These are phyloP conservation scores for Craterostigma plantagineum DNA, from an alignment of 257 asterid genomes.

Conservation along the genomic window DNA sequence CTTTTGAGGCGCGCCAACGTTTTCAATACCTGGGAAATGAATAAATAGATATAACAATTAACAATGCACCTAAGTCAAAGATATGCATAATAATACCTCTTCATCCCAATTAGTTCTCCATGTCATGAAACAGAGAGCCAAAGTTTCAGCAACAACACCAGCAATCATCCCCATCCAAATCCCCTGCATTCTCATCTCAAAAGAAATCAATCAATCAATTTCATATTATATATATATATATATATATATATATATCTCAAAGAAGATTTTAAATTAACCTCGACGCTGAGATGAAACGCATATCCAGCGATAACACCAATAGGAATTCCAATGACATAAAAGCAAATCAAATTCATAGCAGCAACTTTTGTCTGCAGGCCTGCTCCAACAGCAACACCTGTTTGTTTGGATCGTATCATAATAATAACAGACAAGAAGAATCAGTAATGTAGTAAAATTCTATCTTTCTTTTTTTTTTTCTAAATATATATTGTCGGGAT, in stretches of 20 bases:
- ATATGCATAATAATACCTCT: conserved; percentile 39
- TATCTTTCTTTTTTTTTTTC: too few species aligned
- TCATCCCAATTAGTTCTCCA: conserved; percentile 57
- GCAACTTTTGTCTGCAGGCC: conserved; percentile 8
- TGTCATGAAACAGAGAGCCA: conserved; percentile 39
- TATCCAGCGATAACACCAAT: conserved; percentile 28
- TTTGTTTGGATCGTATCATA: too few species aligned
- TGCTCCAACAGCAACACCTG: too few species aligned
- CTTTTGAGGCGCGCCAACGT: conserved; percentile 12
- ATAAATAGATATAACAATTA: too few species aligned
- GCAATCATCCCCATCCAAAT: conserved; percentile 63
- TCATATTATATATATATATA: conserved; percentile 5
- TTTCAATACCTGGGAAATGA: conserved; percentile 6
- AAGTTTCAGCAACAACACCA: conserved; percentile 29
- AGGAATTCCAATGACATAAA: conserved; percentile 32
- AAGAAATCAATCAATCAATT: too few species aligned
- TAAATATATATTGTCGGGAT: too few species aligned
- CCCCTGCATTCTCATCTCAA: conserved; percentile 18
- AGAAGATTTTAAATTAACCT: conserved; percentile 13
- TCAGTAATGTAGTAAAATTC: too few species aligned
- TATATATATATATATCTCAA: conserved; percentile 11
- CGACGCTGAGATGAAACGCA: too few species aligned
- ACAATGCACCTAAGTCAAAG: too few species aligned
- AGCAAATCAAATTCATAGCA: conserved; percentile 27
- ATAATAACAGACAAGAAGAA: conserved; percentile 11